phyloP scores from a whole-genome alignment of 805 yeast species.

The Sungouiella thailandica region DNA sequence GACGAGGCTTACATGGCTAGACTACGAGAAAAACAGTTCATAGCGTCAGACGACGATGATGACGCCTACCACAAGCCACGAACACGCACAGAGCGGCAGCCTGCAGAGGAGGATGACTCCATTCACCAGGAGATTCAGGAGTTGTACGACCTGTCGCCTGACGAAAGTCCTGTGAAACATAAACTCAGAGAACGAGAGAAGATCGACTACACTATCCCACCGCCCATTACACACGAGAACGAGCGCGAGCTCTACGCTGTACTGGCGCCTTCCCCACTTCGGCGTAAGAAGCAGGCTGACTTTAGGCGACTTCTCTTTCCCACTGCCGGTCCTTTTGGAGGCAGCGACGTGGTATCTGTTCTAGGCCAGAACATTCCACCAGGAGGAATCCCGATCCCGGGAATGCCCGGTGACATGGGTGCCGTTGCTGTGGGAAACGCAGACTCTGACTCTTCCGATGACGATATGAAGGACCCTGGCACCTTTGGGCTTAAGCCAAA shows the following conservation, averaged over 20 bases:
- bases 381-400: slow-evolving; percentile 37
- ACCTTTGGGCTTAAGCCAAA: not conserved
- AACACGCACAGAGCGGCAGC: slow-evolving; percentile 15
- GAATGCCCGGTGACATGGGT: slow-evolving; percentile 22
- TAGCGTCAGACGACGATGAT: slow-evolving; percentile 37
- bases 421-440: slow-evolving; percentile 29
- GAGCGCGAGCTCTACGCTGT: slow-evolving; percentile 20
- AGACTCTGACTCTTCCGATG: slow-evolving; percentile 65
- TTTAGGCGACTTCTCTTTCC: slow-evolving; percentile 72
- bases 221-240: slow-evolving; percentile 55
- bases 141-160: slow-evolving; percentile 57
- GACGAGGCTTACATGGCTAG: slow-evolving; percentile 20
- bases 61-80: slow-evolving; percentile 17
- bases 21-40: slow-evolving; percentile 29
- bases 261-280: slow-evolving; percentile 26
- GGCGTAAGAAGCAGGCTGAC: slow-evolving; percentile 36
- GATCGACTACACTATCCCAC: slow-evolving; percentile 78
- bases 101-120: slow-evolving; percentile 27
- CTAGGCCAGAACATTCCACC: slow-evolving; percentile 67
- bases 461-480: slow-evolving; percentile 42
- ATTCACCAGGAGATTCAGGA: slow-evolving; percentile 65
- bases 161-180: slow-evolving; percentile 37
- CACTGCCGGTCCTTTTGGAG: slow-evolving; percentile 97
- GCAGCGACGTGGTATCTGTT: slow-evolving; percentile 82
- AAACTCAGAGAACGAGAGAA: slow-evolving; percentile 48